Percentiles rank a stretch among this genome's conserved stretches.
phyloP scores from a whole-genome alignment of 169 alveolate species.

The Eimeria zaria region DNA sequence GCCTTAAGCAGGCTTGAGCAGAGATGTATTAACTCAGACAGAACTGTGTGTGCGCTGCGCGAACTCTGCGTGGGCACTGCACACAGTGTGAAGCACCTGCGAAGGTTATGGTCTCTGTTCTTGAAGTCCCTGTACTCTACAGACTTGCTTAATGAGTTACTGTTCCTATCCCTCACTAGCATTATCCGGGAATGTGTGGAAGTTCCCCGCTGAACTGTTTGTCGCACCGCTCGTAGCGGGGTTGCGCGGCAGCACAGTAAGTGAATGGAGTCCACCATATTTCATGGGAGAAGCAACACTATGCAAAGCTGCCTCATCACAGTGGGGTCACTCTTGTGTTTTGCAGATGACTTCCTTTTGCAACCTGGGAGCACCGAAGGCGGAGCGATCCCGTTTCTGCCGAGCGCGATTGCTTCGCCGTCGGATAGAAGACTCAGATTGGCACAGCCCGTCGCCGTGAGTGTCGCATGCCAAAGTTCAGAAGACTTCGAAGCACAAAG shows the following conservation, averaged over 20 bases:
- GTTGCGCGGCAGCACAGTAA: not conserved
- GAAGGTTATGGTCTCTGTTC: not conserved
- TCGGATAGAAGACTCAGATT: slow-evolving; percentile 46
- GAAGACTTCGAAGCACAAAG: slow-evolving; percentile 72
- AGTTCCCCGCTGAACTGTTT: not conserved
- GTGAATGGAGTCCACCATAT: not conserved
- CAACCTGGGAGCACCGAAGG: slow-evolving; percentile 24
- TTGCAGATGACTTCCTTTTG: slow-evolving; percentile 22
- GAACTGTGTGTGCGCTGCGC: not conserved
- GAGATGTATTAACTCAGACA: not conserved
- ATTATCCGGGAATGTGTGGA: not conserved
- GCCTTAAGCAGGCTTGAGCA: not conserved
- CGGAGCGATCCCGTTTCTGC: not conserved
- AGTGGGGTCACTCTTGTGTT: not conserved
- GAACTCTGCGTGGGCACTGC: not conserved
- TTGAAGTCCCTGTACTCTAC: not conserved
- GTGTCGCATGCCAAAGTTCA: slow-evolving; percentile 61
- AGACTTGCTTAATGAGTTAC: not conserved
- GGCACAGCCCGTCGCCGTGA: slow-evolving; percentile 34
- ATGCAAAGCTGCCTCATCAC: not conserved
- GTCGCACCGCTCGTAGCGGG: not conserved
- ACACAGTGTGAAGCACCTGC: not conserved
- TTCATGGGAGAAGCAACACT: not conserved
- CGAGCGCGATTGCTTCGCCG: slow-evolving; percentile 22
- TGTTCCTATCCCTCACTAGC: not conserved